These are phyloP conservation scores for Alternaria viburni DNA, from an alignment of 2,329 filamentous ascomycete species.

Conservation along the genomic window DNA sequence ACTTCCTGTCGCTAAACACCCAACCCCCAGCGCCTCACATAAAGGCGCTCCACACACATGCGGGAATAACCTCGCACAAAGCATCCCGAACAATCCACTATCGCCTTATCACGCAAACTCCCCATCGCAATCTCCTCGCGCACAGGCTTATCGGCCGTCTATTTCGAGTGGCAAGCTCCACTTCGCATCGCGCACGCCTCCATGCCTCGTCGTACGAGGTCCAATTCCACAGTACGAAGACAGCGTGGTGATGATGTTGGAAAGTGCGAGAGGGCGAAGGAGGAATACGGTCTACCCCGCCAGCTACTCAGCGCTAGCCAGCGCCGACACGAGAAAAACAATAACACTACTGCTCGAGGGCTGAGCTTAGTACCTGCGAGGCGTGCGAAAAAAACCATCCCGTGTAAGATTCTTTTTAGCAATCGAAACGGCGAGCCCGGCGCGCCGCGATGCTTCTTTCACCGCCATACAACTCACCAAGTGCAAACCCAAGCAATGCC, in stretches of 20 bases:
- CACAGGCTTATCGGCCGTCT: background rate
- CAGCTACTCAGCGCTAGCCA: background rate
- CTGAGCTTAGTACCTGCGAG: background rate
- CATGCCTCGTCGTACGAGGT: background rate
- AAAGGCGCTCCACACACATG: background rate
- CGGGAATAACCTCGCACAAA: background rate
- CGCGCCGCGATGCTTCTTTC: background rate
- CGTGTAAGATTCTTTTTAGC: background rate
- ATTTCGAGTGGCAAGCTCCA: background rate
- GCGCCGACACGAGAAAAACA: background rate
- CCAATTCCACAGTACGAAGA: background rate
- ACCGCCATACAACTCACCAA: background rate
- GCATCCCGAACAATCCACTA: background rate
- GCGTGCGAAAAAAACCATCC: background rate
- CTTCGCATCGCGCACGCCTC: background rate
- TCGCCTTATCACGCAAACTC: background rate
- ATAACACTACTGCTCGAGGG: background rate
- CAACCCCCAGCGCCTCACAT: background rate
- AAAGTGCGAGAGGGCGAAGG: background rate
- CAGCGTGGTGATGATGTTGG: background rate
- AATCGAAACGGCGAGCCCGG: background rate
- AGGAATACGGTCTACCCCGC: slow-evolving; percentile 1
- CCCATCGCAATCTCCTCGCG: background rate
- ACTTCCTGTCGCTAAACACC: background rate
- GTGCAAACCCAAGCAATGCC: background rate